These are phyloP conservation scores for Barnettozyma siamensis DNA, from an alignment of 805 yeast species.

Conservation along the genomic window DNA sequence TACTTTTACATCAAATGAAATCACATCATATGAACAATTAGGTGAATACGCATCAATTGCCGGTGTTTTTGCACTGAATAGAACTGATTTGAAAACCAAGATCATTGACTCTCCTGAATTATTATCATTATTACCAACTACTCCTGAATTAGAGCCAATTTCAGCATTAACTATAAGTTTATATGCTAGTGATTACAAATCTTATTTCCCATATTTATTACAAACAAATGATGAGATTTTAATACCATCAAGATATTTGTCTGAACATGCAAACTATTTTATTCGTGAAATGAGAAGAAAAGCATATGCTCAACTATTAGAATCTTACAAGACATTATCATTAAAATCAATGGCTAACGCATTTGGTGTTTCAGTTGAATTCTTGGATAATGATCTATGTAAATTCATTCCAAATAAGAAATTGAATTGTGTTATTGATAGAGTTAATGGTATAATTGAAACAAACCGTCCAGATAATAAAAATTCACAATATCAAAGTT, in stretches of 20 bases:
- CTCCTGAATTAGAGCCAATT: slow-evolving; percentile 71
- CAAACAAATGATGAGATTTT: slow-evolving; percentile 72
- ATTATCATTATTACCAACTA: slow-evolving; percentile 67
- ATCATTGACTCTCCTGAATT: slow-evolving; percentile 93
- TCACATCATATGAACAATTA: slow-evolving; percentile 82
- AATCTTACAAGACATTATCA: slow-evolving; percentile 87
- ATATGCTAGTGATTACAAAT: slow-evolving; percentile 81
- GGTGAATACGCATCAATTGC: slow-evolving; percentile 84
- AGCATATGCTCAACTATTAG: slow-evolving; percentile 90
- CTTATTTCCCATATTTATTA: slow-evolving; percentile 70
- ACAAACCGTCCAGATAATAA: slow-evolving; percentile 96
- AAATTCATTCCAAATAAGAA: slow-evolving; percentile 90
- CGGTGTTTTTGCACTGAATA: slow-evolving; percentile 77
- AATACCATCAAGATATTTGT: slow-evolving; percentile 57
- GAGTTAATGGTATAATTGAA: slow-evolving; percentile 90
- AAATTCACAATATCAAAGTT: slow-evolving; percentile 83
- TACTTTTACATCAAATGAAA: slow-evolving; percentile 90
- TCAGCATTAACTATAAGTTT: slow-evolving; percentile 78
- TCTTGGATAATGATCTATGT: slow-evolving; percentile 81
- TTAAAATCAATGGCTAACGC: slow-evolving; percentile 90
- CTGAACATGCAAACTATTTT: slow-evolving; percentile 76
- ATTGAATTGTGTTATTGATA: slow-evolving; percentile 91
- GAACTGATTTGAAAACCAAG: slow-evolving; percentile 78
- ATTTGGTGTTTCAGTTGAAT: slow-evolving; percentile 84
- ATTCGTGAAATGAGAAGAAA: slow-evolving; percentile 91